phyloP scores from a whole-genome alignment of 768 basidiomycete species.

The Rhodotorula babjevae region DNA sequence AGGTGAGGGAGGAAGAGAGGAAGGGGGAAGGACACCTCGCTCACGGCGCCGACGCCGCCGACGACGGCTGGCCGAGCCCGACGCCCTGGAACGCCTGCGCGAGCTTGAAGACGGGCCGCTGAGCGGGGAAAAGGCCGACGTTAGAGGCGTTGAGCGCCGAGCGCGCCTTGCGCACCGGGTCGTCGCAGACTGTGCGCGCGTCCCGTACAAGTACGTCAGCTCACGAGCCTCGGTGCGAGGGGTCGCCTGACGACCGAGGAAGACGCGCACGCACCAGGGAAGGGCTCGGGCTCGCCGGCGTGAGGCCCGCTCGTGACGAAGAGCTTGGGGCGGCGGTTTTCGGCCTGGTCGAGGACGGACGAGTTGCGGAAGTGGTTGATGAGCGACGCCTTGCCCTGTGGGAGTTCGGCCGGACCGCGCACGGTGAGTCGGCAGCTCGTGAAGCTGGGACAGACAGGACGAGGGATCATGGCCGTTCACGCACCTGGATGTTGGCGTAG shows the following conservation, averaged over 20 bases:
- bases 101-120: constrained; percentile 34
- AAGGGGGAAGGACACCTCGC: too few species aligned
- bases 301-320: constrained; percentile 64
- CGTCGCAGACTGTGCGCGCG: constrained; percentile 21
- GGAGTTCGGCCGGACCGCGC: not conserved
- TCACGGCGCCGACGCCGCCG: too few species aligned
- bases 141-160: constrained; percentile 25
- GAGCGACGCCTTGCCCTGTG: constrained; percentile 75
- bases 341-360: constrained; percentile 79
- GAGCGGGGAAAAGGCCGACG: constrained; percentile 32
- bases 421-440: not conserved
- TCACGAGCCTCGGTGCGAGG: not conserved
- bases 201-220: too few species aligned
- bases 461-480: constrained; percentile 44
- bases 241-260: too few species aligned
- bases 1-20: too few species aligned
- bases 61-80: too few species aligned
- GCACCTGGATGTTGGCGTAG: constrained; percentile 83
- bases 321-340: constrained; percentile 77
- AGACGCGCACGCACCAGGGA: constrained; percentile 30
- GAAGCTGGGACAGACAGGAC: not conserved
- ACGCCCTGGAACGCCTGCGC: constrained; percentile 25
- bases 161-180: constrained; percentile 37
- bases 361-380: constrained; percentile 91
- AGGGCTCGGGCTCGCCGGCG: constrained; percentile 63